Base-by-base conservation (phyloP, 306 rosid genomes). In the Trichosanthes truncata region DNA sequence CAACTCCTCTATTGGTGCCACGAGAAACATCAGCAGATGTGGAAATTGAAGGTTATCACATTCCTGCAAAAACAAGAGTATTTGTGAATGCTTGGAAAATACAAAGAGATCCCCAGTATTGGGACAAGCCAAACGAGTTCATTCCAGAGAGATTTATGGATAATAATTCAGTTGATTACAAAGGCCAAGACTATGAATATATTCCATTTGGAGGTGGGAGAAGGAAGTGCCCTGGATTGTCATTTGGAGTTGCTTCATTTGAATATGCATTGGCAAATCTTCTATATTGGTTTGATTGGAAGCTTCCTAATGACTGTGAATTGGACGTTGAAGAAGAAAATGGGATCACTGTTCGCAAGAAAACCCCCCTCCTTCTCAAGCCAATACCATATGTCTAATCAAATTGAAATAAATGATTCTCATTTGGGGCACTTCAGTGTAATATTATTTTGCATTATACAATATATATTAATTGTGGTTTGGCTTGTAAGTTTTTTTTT, bases 11-110 rank as follows among this genome's bases (percentile, higher is more conserved):
- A 2, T 2, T 84, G 23, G 25, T 77, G 13, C 87, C 89, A 21
- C 56, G 91, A 18, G 66, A 77, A 81, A 78, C 92, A 83, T 40
- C 45, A 0, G 62, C 33, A 0, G 57, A 13, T 7, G 82, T 81
- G 0, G 67, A 88, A 20, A 0, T 91, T 0, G 81, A 77, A n/a
- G 90, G 88, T 0, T 91, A 87, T n/a, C 69, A 79, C 0, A 81
- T 91, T 81, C 89, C 82, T 0, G 41, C 82, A 0, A 69, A 82
- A 77, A 81, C 96, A 17, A 41, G 3, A 3, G 83, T 91, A 3
- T 29, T 60, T 7, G 43, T 89, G 7, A 91, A 89, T 23, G 72
- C 23, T 6, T 89, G 88, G 89, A 81, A 86, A 3, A 84, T 91
- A 4, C 92, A 86, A 9, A 86, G 84, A 49, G 88, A 86, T 36